Evolutionary conservation across 2,329 filamentous ascomycete genomes (phyloP), one percentile per base, ranked within the genome.

Genomic region (Anthostomella pinea): DNA sequence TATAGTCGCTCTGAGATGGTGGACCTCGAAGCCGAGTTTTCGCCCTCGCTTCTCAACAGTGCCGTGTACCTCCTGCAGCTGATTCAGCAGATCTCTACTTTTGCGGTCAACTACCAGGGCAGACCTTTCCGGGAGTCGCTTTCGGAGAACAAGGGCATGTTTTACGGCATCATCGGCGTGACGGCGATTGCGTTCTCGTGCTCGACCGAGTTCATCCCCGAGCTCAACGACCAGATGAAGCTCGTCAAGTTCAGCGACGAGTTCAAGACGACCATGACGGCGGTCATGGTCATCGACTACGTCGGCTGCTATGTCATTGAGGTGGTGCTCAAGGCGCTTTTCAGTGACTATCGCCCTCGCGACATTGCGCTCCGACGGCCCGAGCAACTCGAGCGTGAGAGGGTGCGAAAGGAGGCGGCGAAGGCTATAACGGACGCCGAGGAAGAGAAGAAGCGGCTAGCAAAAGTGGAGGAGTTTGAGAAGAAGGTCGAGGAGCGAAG

Each of bases 101-200:
- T 98, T 57, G 90, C 93, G 43, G 95, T 98, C 73, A 98, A 98
- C 73, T 98, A 98, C 72, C 93, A 98, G 66, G 93, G 93, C 41
- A 85, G 93, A 8, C 93, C 93, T 9, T 98, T 98, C 84, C 87
- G 93, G 42, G 93, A 98, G 68, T 86, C 85, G 15, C 88, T 98
- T 49, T 83, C 85, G 5, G 93, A 96, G 69, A 98, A 98, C 73
- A 85, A 82, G 64, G 89, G 87, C 62, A 98, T 98, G 93, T 98
- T 93, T 71, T 98, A 86, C 74, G 93, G 93, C 41, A 88, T 98
- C 38, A 70, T 98, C 25, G 85, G 85, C 48, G 91, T 96, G 11
- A 87, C 88, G 0, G 88, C 74, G 26, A 86, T 98, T 19, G 91
- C 93, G 5, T 97, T 98, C 65, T 83, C 85, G 30, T 96, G 91